Base-by-base conservation (phyloP, 75 land plant genomes). In the Pinus tabuliformis region DNA sequence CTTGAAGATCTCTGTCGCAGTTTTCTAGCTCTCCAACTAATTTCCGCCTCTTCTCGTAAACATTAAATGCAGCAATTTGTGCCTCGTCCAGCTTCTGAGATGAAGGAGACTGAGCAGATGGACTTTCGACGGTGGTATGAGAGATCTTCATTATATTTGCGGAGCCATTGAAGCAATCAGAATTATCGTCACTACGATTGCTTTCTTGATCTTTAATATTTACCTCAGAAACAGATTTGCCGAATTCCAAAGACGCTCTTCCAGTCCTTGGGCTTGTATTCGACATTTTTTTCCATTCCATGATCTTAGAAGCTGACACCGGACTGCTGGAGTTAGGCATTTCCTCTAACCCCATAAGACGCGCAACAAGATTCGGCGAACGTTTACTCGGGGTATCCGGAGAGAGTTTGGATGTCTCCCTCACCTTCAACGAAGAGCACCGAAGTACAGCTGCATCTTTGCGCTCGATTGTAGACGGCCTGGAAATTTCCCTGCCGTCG, bases 331-430 rank as follows among this genome's bases (percentile, higher is more conserved):
- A 56, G 45, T 75, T 30, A 12, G 89, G 88, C 71, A 93, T 42
- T 26, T 79, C 90, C 22, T 92, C 95, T 16, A 96, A 82, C 11
- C 97, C 97, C 99, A 96, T 96, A 52, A 96, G 79, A 30, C 93
- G 59, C 7, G 97, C 99, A 3, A 96, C 88, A 36, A 96, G 88
- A 70, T 89, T 86, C 1, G 90, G 80, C 1, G 93, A 83, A 15
- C 87, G 76, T 5, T 80, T 73, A 5, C 16, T 15, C 1, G 74
- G 58, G 0, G 74, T 49, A 24, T 73, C 74, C 52, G 21, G 49
- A 26, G 58, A 73, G 6, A 54, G 15, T 26, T 22, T 56, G 22
- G 62, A 60, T 18, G 21, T 20, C 16, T 73, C 74, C 56, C n/a
- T 12, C 7, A 49, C 36, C 74, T 49, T 24, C 8, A 73, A 26